Conservation (phyloP, 345 rosid species). For the Moringa oleifera region DNA sequence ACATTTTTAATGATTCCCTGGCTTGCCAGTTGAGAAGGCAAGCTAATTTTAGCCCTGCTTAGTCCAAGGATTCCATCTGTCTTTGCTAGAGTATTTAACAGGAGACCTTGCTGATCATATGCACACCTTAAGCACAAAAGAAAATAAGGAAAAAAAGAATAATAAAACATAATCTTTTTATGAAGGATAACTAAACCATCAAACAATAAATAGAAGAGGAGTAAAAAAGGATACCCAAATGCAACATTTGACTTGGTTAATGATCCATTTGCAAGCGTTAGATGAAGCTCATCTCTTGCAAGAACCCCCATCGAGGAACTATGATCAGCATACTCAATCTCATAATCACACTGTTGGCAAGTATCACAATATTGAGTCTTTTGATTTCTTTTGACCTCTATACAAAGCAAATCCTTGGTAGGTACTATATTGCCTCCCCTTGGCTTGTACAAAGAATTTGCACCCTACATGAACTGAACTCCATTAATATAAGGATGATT, state of each 20-base stretch:
- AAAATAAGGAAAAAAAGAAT: slow-evolving; percentile 9
- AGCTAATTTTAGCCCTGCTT: slow-evolving; percentile 74
- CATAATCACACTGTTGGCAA: slow-evolving; percentile 86
- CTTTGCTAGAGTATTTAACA: slow-evolving; percentile 59
- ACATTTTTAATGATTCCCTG: slow-evolving; percentile 73
- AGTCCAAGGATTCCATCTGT: slow-evolving; percentile 92
- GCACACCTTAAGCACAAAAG: slow-evolving; percentile 60
- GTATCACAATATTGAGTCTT: slow-evolving; percentile 39
- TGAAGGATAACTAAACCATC: slow-evolving; percentile 4
- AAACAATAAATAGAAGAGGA: background rate
- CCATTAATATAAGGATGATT: slow-evolving; percentile 10
- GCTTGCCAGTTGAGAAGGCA: slow-evolving; percentile 93
- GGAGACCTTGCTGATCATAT: slow-evolving; percentile 89
- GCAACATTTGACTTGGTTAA: slow-evolving; percentile 44
- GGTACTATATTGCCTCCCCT: slow-evolving; percentile 43
- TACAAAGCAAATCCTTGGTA: slow-evolving; percentile 50
- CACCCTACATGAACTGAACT: slow-evolving; percentile 57
- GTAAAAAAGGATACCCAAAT: slow-evolving; percentile 54
- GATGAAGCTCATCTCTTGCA: slow-evolving; percentile 70
- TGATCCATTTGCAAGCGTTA: slow-evolving; percentile 62
- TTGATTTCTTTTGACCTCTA: slow-evolving; percentile 60
- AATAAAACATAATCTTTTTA: slow-evolving; percentile 11
- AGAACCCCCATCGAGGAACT: slow-evolving; percentile 93
- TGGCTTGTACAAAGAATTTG: slow-evolving; percentile 79
- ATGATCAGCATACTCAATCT: slow-evolving; percentile 89